Base-by-base conservation (phyloP, 2,329 filamentous ascomycete genomes). In the Xylariaceae sp. region DNA sequence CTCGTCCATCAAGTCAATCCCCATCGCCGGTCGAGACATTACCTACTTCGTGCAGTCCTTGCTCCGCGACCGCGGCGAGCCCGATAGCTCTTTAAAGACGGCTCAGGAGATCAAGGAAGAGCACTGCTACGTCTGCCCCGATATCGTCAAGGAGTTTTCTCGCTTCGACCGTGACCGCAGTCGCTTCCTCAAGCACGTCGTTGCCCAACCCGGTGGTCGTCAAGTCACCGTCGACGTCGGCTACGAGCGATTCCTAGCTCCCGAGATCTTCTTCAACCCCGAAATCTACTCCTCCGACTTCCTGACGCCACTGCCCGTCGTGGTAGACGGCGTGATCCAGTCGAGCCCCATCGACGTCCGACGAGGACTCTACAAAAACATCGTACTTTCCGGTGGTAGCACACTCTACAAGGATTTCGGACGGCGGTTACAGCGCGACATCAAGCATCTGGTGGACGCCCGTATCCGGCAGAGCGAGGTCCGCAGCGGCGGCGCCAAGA, bases 281-380 rank as follows among this genome's bases (percentile, higher is more conserved):
- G 94, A 99, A 76, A 99, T 99, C 68, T 97, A 97, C 80, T 96
- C 90, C 59, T 97, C 92, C 63, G 94, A 99, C 71, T 99, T 99
- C 78, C 77, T 99, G 62, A 99, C 94, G 9, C 94, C 94, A 11
- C 82, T 99, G 6, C 94, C 94, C 29, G 88, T 83, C 49, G 94
- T 99, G 49, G 95, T 99, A 59, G 94, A 99, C 70, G 88, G 87
- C 54, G 94, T 97, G 60, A 99, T 99, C 66, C 94, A 99, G 74
- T 92, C 91, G 54, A 96, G 92, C 35, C 94, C 94, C 42, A 99
- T 99, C 66, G 94, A 99, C 69, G 95, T 99, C 45, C 88, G 94
- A 68, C 85, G 94, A 74, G 94, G 94, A 42, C 80, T 99, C 39
- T 99, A 99, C 83, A 99, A 99, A 84, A 99, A 99, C 76, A 99